phyloP scores from a whole-genome alignment of 768 basidiomycete species.

The Mycena metata region DNA sequence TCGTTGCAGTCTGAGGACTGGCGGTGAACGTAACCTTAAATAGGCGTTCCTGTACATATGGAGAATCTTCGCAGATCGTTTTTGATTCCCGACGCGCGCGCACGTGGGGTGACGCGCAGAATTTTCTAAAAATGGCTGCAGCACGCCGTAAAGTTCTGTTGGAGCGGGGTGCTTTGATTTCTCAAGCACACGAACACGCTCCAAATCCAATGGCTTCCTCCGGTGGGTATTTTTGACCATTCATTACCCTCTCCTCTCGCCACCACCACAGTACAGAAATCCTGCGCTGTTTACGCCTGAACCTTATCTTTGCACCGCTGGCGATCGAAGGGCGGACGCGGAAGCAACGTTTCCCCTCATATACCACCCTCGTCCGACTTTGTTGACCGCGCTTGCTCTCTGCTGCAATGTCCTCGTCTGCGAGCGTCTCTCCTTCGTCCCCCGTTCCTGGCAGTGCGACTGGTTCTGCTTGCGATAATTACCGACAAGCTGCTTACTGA shows the following conservation, averaged over 20 bases:
- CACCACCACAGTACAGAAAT: too few relatives aligned
- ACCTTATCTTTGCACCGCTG: conserved; percentile 22
- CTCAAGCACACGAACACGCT: too few relatives aligned
- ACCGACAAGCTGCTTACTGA: conserved; percentile 13
- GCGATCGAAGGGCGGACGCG: conserved; percentile 10
- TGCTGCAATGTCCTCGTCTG: conserved; percentile 18
- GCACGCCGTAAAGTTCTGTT: too few relatives aligned
- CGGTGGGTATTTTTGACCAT: neutral
- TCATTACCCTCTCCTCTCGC: neutral
- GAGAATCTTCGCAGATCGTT: too few relatives aligned
- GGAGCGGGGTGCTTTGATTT: too few relatives aligned
- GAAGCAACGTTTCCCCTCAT: conserved; percentile 3
- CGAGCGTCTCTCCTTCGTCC: conserved; percentile 7
- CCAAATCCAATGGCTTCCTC: conserved; percentile 10
- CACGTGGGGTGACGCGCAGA: too few relatives aligned
- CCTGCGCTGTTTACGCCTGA: neutral
- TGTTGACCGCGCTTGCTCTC: neutral
- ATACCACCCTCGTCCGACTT: neutral
- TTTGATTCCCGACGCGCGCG: too few relatives aligned
- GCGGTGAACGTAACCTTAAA: neutral
- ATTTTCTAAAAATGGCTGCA: too few relatives aligned
- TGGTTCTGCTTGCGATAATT: conserved; percentile 14
- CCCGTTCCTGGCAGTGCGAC: conserved; percentile 1
- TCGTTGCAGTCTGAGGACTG: neutral
- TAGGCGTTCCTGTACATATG: too few relatives aligned